These are phyloP conservation scores for Physocladia obscura DNA, from an alignment of 192 early-diverging fungal species.

Conservation along the genomic window DNA sequence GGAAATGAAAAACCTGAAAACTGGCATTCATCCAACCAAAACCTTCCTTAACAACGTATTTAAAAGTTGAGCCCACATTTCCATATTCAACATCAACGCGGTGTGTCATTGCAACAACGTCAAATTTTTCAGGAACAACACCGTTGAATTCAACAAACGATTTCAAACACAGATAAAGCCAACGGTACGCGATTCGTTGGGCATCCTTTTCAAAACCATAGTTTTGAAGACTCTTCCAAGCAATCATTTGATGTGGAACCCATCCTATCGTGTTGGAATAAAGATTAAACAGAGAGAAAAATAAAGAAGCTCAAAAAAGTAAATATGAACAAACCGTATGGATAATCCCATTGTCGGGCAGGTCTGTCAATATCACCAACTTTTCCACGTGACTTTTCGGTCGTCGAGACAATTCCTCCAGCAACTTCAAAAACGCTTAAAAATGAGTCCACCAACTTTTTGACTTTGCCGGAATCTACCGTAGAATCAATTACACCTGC, in stretches of 20 bases:
- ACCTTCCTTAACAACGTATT: conserved; percentile 89
- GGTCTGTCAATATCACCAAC: conserved; percentile 75
- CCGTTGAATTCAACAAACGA: conserved; percentile 94
- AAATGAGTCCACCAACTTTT: conserved; percentile 64
- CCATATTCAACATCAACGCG: conserved; percentile 78
- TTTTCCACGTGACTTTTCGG: conserved; percentile 81
- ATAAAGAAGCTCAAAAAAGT: not conserved
- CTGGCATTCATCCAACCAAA: conserved; percentile 99
- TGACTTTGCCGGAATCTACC: conserved; percentile 61
- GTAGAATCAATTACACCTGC: conserved; percentile 71
- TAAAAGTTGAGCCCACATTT: conserved; percentile 82
- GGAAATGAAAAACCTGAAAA: conserved; percentile 56
- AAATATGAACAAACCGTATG: conserved; percentile 28
- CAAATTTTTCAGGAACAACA: conserved; percentile 96
- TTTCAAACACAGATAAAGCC: conserved; percentile 93
- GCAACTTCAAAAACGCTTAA: conserved; percentile 82
- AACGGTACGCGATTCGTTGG: conserved; percentile 83
- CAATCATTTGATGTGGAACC: conserved; percentile 99
- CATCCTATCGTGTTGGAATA: conserved; percentile 53
- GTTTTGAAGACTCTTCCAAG: conserved; percentile 84
- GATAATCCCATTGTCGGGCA: conserved; percentile 92
- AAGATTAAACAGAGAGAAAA: too few relatives aligned
- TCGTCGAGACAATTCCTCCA: conserved; percentile 91
- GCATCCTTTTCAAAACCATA: conserved; percentile 79
- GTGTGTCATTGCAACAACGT: conserved; percentile 89